Conservation (phyloP, 2,329 filamentous ascomycete genomes). For the Aspergillus aculeatinus region DNA sequence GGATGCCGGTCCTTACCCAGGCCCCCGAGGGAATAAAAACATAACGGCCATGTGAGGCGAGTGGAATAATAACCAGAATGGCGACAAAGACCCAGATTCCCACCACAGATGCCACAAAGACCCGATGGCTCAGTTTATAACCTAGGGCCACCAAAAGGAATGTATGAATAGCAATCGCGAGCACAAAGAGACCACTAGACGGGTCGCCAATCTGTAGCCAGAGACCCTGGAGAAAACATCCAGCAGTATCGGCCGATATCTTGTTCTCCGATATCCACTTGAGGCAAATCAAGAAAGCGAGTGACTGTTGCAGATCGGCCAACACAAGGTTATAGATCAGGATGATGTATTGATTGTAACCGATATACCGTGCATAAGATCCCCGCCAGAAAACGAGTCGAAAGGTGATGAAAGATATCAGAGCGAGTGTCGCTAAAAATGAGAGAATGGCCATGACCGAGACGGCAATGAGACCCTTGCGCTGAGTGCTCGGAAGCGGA, state of each 20-base stretch:
- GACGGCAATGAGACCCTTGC: slow-evolving; percentile 48
- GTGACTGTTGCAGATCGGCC: slow-evolving; percentile 54
- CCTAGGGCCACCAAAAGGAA: slow-evolving; percentile 51
- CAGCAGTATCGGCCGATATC: slow-evolving; percentile 45
- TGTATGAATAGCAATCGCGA: slow-evolving; percentile 56
- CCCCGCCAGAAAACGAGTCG: slow-evolving; percentile 52
- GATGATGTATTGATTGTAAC: slow-evolving; percentile 56
- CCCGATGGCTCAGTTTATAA: slow-evolving; percentile 46
- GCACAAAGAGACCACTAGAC: slow-evolving; percentile 53
- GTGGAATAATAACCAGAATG: slow-evolving; percentile 49
- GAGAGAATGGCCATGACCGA: slow-evolving; percentile 50
- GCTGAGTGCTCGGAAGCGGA: slow-evolving; percentile 35
- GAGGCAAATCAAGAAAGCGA: slow-evolving; percentile 51
- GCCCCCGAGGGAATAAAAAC: slow-evolving; percentile 52
- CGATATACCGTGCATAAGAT: slow-evolving; percentile 50
- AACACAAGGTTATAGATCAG: slow-evolving; percentile 55
- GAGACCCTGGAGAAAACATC: slow-evolving; percentile 53
- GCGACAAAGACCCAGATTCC: slow-evolving; percentile 49
- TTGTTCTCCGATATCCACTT: slow-evolving; percentile 48
- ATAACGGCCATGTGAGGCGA: slow-evolving; percentile 41
- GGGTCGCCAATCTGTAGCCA: slow-evolving; percentile 55
- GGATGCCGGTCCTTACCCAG: slow-evolving; percentile 37
- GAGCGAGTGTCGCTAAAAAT: slow-evolving; percentile 43
- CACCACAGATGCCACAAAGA: slow-evolving; percentile 47
- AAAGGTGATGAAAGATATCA: slow-evolving; percentile 52